Evolutionary conservation across 139 green algal species (phyloP).

Genomic region (Eudorina sp.): DNA sequence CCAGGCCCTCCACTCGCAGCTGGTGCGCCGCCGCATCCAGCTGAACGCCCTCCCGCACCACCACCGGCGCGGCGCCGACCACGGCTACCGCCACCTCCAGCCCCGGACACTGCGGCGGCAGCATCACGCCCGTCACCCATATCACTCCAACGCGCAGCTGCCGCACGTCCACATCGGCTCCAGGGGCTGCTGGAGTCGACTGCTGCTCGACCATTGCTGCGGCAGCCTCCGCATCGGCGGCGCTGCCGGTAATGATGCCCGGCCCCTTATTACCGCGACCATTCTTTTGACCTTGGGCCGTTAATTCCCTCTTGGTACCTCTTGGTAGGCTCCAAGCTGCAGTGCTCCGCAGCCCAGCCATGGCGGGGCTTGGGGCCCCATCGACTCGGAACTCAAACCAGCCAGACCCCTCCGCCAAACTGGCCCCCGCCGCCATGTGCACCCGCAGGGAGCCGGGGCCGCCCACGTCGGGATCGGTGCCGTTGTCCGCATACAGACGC

Average conservation of each 20-base stretch:
- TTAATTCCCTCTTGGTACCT: no score
- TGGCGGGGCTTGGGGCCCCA: no score
- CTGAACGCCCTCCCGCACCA: background rate
- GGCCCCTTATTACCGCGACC: no score
- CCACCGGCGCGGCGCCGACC: background rate
- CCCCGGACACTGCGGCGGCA: background rate
- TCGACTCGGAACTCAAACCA: conserved; percentile 1
- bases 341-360: no score
- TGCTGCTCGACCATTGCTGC: no score
- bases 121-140: background rate
- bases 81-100: conserved; percentile 17
- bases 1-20: background rate
- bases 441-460: background rate
- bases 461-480: background rate
- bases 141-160: conserved; percentile 6
- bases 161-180: conserved; percentile 14
- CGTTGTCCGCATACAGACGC: conserved; percentile 22
- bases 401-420: background rate
- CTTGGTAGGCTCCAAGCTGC: no score
- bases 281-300: no score
- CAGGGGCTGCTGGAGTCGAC: no score
- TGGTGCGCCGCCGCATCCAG: background rate
- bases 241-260: no score
- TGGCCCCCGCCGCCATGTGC: background rate
- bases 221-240: no score